Base-by-base conservation (phyloP, 2,329 filamentous ascomycete genomes). In the Colletotrichum acutatum region DNA sequence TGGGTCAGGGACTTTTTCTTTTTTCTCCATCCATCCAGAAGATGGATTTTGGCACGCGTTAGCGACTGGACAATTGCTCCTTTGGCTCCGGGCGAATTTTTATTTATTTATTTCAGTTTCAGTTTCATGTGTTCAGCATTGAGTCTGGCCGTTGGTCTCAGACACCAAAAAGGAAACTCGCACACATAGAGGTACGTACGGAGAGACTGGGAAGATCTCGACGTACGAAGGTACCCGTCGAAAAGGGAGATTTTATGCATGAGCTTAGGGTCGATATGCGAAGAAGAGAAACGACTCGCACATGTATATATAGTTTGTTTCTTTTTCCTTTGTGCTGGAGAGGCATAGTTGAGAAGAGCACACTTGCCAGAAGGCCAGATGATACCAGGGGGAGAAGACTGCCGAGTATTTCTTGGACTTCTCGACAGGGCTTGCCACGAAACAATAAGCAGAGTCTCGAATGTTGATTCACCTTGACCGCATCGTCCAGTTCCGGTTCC, bases 281-380 rank as follows among this genome's bases (percentile, higher is more conserved):
- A 72, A 71, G 72, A 74, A 68, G 69, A 74, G 65, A 69, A 69
- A 74, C 72, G 69, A 69, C 65, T 68, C 69, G 72, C 69, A 73
- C 65, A 65, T 74, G 72, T 74, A 74, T 74, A 74, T 74, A 74
- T 73, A 74, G 70, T 64, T 72, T 72, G 69, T 72, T 72, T 72
- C 68, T 74, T 74, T 69, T 64, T 64, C 63, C 30, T 67, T 67
- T 68, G 68, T 60, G 66, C 64, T 69, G 69, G 64, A 68, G 42
- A 49, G 60, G 68, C 63, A 74, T 72, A 59, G 32, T 61, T 52
- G 71, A 67, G 62, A 52, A 69, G 54, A 64, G 54, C 59, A 69
- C 63, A 56, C 52, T 64, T 65, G 70, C 54, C 54, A 28, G 53
- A 72, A 63, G 70, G 57, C 70, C 72, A 73, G 70, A 74, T 74